Percentiles rank a stretch among this genome's conserved stretches.
Conservation (phyloP, 805 yeast genomes). For the Martiniozyma abietophila region DNA sequence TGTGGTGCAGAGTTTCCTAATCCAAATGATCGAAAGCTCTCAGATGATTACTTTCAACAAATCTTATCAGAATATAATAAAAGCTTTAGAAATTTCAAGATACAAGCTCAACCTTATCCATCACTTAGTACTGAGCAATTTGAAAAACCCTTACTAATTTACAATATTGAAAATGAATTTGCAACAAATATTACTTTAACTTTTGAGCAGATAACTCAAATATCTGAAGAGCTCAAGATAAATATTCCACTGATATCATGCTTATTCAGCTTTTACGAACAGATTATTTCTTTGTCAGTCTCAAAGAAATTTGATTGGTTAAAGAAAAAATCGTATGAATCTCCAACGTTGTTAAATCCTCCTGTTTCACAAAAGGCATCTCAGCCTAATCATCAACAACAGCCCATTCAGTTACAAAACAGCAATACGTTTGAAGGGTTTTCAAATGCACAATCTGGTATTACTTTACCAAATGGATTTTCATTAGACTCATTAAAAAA, state of each 20-base stretch:
- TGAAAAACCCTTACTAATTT: constrained; percentile 15
- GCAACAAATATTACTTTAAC: constrained; percentile 15
- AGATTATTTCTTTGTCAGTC: constrained; percentile 13
- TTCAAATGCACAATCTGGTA: neutral
- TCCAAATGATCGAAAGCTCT: constrained; percentile 10
- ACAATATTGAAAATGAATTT: constrained; percentile 16
- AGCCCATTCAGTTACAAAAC: neutral
- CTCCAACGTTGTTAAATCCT: neutral
- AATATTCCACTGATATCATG: constrained; percentile 17
- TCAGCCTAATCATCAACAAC: constrained; percentile 2
- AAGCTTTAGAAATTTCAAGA: constrained; percentile 5
- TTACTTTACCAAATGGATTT: neutral
- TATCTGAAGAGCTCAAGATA: constrained; percentile 12
- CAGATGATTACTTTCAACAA: constrained; percentile 13
- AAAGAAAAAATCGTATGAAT: neutral
- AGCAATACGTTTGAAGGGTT: neutral
- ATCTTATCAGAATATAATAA: constrained; percentile 19
- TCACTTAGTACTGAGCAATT: constrained; percentile 7
- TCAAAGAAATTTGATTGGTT: constrained; percentile 18
- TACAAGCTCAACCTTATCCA: constrained; percentile 1
- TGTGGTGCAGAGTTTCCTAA: constrained; percentile 23
- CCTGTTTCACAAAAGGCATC: too few relatives aligned
- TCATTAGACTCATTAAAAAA: neutral
- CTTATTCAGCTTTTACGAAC: constrained; percentile 16
- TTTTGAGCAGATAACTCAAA: constrained; percentile 14